phyloP scores from a whole-genome alignment of 768 basidiomycete genomes.

The Multifurca ochricompacta region DNA sequence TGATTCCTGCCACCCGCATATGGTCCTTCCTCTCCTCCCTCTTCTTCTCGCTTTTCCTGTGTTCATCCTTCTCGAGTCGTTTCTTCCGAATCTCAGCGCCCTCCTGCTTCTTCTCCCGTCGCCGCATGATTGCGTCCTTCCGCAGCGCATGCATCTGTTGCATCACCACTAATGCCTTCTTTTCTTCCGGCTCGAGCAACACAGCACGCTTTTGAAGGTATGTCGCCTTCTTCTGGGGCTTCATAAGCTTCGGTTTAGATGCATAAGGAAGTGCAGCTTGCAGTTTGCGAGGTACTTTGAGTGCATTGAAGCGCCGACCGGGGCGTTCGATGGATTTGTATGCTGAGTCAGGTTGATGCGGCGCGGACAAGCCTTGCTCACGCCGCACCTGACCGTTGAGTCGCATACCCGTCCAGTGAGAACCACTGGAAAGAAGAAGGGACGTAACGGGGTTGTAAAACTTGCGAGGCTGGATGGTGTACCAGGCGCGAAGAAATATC shows the following conservation, averaged over 20 bases:
- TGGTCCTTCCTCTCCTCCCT: slow-evolving; percentile 70
- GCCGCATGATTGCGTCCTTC: slow-evolving; percentile 74
- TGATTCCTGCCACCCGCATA: slow-evolving; percentile 66
- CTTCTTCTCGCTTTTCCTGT: slow-evolving; percentile 53
- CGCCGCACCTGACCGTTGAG: slow-evolving; percentile 87
- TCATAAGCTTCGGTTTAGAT: slow-evolving; percentile 82
- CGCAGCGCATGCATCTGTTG: slow-evolving; percentile 91
- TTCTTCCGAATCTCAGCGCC: slow-evolving; percentile 59
- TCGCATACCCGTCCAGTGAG: slow-evolving; percentile 90
- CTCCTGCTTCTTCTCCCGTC: slow-evolving; percentile 85
- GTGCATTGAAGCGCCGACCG: slow-evolving; percentile 81
- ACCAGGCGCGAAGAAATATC: slow-evolving; percentile 94
- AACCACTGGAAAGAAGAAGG: slow-evolving; percentile 74
- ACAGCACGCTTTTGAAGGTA: slow-evolving; percentile 94
- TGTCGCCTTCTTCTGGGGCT: slow-evolving; percentile 64
- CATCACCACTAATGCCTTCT: slow-evolving; percentile 79
- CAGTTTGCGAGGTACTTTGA: slow-evolving; percentile 83
- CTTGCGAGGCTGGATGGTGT: slow-evolving; percentile 88
- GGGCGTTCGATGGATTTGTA: slow-evolving; percentile 80
- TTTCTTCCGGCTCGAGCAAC: slow-evolving; percentile 92
- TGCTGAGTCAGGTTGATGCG: slow-evolving; percentile 71
- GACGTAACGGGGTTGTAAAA: slow-evolving; percentile 97
- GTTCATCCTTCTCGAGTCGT: slow-evolving; percentile 66
- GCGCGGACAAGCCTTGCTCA: slow-evolving; percentile 81
- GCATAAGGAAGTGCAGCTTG: slow-evolving; percentile 88